Conservation (phyloP, 2,329 filamentous ascomycete species). For the Fusarium pseudograminearum region DNA sequence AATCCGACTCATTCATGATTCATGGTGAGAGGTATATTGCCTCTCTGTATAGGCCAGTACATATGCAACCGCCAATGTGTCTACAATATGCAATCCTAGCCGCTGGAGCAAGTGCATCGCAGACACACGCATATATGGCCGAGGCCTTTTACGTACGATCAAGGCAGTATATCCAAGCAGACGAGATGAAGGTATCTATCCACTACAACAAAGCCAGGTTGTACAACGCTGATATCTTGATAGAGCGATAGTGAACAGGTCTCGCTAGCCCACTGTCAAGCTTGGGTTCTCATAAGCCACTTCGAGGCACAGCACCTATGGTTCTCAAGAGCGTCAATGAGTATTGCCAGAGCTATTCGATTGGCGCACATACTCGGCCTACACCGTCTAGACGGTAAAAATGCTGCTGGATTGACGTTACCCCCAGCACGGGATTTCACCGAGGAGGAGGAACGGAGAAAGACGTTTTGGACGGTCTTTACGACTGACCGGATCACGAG, state of each 20-base stretch:
- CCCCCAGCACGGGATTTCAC: constrained; percentile 79
- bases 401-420: constrained; percentile 24
- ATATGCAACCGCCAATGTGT: constrained; percentile 81
- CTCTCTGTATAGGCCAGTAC: constrained; percentile 74
- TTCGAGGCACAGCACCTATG: constrained; percentile 85
- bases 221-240: constrained; percentile 65
- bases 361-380: constrained; percentile 83
- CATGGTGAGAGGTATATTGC: constrained; percentile 79
- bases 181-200: constrained; percentile 76
- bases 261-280: constrained; percentile 70
- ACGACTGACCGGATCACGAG: constrained; percentile 83
- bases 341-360: constrained; percentile 75
- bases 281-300: constrained; percentile 76
- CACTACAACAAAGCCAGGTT: too few species aligned
- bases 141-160: constrained; percentile 84
- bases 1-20: constrained; percentile 78
- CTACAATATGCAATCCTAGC: constrained; percentile 87
- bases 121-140: constrained; percentile 76
- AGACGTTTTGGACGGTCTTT: constrained; percentile 85
- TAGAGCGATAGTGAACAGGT: constrained; percentile 61
- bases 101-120: constrained; percentile 74
- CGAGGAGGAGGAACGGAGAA: constrained; percentile 76
- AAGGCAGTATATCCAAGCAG: constrained; percentile 81
- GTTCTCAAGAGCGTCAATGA: constrained; percentile 86
- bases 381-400: constrained; percentile 62